A percentile compares a stretch with the other conserved stretches of the same genome.
Conservation (phyloP, 805 yeast genomes). For the Wickerhamomyces bisporus region DNA sequence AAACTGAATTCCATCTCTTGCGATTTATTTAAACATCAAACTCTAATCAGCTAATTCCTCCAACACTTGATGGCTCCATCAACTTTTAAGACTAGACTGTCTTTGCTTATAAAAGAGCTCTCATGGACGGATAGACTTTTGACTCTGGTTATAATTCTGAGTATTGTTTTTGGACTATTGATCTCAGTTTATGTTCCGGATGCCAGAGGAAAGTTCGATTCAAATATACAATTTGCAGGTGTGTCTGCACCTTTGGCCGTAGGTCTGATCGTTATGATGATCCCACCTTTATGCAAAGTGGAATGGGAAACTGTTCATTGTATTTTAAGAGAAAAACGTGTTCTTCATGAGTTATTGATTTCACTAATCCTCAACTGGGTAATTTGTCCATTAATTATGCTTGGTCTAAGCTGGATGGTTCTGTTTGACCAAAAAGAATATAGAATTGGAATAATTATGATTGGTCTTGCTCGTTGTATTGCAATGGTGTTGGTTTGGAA, state of each 20-base stretch:
- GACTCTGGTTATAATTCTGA: conserved; percentile 30
- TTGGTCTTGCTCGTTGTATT: conserved; percentile 55
- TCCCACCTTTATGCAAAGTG: conserved; percentile 51
- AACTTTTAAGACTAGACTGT: too few relatives aligned
- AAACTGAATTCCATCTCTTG: too few relatives aligned
- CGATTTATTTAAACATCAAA: too few relatives aligned
- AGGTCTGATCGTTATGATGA: conserved; percentile 52
- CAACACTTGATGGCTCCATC: too few relatives aligned
- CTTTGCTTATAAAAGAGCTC: too few relatives aligned
- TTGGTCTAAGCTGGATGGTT: conserved; percentile 49
- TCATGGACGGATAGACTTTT: conserved; percentile 31
- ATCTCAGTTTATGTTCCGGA: conserved; percentile 38
- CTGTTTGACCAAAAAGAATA: conserved; percentile 43
- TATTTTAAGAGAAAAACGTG: conserved; percentile 18
- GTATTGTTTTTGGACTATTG: conserved; percentile 34
- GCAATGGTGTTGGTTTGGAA: conserved; percentile 63
- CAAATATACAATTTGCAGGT: conserved; percentile 28
- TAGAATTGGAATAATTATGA: conserved; percentile 51
- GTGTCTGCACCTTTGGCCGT: conserved; percentile 43
- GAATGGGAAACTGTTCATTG: conserved; percentile 41
- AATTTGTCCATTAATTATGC: conserved; percentile 51
- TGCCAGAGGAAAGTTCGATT: conserved; percentile 30
- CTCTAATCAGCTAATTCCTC: too few relatives aligned
- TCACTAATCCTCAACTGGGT: conserved; percentile 50
- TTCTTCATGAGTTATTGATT: conserved; percentile 28